Base-by-base conservation (phyloP, 2,329 filamentous ascomycete genomes). In the Periconia sp. region DNA sequence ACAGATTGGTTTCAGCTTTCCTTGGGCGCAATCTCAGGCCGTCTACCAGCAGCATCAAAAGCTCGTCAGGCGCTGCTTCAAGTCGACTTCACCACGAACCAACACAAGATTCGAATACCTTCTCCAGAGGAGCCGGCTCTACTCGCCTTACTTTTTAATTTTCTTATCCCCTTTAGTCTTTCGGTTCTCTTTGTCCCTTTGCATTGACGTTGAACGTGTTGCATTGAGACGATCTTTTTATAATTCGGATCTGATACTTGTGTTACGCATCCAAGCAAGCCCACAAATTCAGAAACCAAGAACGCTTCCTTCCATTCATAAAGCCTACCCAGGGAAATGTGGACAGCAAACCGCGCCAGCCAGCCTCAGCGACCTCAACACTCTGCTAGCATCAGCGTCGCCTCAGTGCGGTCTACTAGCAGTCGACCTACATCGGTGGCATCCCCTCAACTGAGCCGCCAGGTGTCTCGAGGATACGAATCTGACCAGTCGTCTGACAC, bases 401-500 rank as follows among this genome's bases (percentile, higher is more conserved):
- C 54, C 3, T 71, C 70, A 7, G 49, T 71, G 19, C 64, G 68
- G 33, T 69, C 67, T 10, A 47, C 53, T 6, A 53, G 47, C 35
- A 60, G 63, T 33, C 66, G 64, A 1, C 61, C 64, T 11, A 55
- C 56, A 27, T 68, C 68, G 1, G 62, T 69, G 44, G 50, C 50
- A 15, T 71, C 68, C 27, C 64, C 61, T 23, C 63, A 63, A 40
- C 47, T 63, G 5, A 58, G 57, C 14, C 61, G 55, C 31, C 60
- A 65, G n/a, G 50, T 59, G 6, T 52, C 53, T 19, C 53, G 53
- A 50, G 64, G 58, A 18, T 71, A 72, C 60, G 70, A 72, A 15
- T 71, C 68, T 1, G 69, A 72, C 52, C 60, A 60, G 23, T 69
- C 63, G 10, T 69, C 64, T 43, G 70, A 72, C 19, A 64, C 61